Evolutionary conservation across 257 asterid species (phyloP), one percentile per base, ranked within the genome.

Genomic region (Solanum chilense): DNA sequence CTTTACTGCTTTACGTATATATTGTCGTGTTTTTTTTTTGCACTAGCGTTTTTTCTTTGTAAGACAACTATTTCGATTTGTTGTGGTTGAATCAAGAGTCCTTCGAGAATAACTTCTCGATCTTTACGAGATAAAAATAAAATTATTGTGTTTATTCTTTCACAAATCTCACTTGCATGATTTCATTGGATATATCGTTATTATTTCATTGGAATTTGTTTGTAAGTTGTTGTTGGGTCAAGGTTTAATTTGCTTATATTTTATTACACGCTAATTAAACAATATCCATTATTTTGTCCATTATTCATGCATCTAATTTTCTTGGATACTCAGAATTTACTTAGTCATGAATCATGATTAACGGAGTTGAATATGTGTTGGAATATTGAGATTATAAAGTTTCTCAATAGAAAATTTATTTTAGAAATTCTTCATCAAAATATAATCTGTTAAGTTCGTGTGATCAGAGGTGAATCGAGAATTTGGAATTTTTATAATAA

Each of bases 121-220:
- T 0, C 9, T 12, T 10, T 6, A 25, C 0, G 11, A 3, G 4
- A 27, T 66, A 66, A 12, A 10, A 12, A 66, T 66, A 25, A 66
- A 3, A 13, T 13, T 5, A 12, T 1, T 1, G 1, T 6, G 2
- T 1, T 1, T 66, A 66, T 6, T 27, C 9, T 66, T 27, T 13
- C 4, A 6, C 1, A 27, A 0, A 27, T 0, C 0, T 27, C 5
- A 66, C 1, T 27, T 2, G 1, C 2, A 0, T 4, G 0, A 68
- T 27, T 13, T 68, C 3, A 27, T 14, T 4, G 3, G 33, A n/a
- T 64, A n/a, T 12, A 2, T n/a, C 1, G 0, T 64, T 0, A 27
- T n/a, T 64, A 10, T 3, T 16, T 15, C 83, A 41, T 12, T 77
- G 7, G 1, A 15, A n/a, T 44, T 77, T 44, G 83, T 14, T 16